A percentile compares a stretch with the other conserved stretches of the same genome.
Conservation (phyloP, 192 early-diverging fungal genomes). For the Entomortierella beljakovae region DNA sequence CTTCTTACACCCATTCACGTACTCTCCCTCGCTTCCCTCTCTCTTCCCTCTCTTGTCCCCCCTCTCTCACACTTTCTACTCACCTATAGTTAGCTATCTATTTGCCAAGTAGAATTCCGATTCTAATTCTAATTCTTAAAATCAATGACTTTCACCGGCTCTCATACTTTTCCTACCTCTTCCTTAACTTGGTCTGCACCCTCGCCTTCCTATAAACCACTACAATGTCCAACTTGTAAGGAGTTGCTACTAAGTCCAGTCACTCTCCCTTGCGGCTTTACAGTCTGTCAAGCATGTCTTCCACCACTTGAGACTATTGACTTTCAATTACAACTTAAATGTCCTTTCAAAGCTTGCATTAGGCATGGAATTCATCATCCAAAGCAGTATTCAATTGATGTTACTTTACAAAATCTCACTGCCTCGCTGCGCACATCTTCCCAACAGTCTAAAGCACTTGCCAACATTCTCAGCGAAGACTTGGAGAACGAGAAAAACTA, state of each 20-base stretch:
- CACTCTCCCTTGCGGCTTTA: conserved; percentile 60
- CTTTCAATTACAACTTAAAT: conserved; percentile 27
- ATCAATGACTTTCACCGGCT: neutral
- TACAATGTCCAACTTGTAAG: conserved; percentile 53
- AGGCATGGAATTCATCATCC: conserved; percentile 20
- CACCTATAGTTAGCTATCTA: too few species aligned
- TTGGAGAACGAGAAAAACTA: conserved; percentile 3
- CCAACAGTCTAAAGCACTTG: neutral
- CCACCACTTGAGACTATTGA: conserved; percentile 33
- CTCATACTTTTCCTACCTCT: neutral
- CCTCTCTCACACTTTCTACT: too few species aligned
- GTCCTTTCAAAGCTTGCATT: conserved; percentile 35
- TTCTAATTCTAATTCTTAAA: neutral
- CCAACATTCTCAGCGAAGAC: conserved; percentile 18
- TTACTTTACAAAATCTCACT: conserved; percentile 50
- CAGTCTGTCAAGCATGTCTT: conserved; percentile 48
- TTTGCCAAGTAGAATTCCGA: too few species aligned
- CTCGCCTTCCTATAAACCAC: conserved; percentile 21
- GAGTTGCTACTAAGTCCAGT: conserved; percentile 43
- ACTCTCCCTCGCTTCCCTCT: neutral
- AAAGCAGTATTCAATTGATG: conserved; percentile 37
- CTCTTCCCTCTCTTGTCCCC: too few species aligned
- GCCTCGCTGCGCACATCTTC: conserved; percentile 15
- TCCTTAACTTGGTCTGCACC: conserved; percentile 2
- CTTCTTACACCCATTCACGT: neutral